phyloP scores from a whole-genome alignment of 2,329 filamentous ascomycete genomes.

The Colletotrichum navitas region DNA sequence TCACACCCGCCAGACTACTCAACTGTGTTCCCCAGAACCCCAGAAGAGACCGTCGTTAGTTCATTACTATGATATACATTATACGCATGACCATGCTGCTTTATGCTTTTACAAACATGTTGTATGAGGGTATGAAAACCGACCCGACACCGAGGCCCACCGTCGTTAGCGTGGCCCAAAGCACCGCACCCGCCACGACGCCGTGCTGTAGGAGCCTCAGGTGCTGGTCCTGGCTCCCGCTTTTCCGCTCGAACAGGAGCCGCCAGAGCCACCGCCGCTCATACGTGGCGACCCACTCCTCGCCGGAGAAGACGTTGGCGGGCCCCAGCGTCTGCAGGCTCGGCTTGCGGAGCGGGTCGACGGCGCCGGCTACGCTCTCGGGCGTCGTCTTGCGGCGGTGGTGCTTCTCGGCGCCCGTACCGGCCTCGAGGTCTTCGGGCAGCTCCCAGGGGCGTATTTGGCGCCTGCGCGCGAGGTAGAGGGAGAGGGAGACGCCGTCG shows the following conservation, averaged over 20 bases:
- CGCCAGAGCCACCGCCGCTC: conserved; percentile 40
- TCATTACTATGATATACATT: conserved; percentile 4
- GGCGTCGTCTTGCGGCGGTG: conserved; percentile 39
- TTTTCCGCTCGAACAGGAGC: conserved; percentile 45
- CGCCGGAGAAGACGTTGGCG: conserved; percentile 45
- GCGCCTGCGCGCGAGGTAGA: conserved; percentile 50
- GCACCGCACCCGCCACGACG: conserved; percentile 47
- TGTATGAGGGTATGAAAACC: conserved; percentile 43
- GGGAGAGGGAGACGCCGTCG: conserved; percentile 53
- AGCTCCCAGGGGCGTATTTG: conserved; percentile 56
- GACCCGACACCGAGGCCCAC: conserved; percentile 43
- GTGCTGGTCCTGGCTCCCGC: conserved; percentile 44
- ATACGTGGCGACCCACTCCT: conserved; percentile 46
- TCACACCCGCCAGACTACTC: background rate
- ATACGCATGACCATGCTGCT: background rate
- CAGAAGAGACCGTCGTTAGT: conserved; percentile 5
- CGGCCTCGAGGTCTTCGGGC: conserved; percentile 49
- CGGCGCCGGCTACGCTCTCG: conserved; percentile 38
- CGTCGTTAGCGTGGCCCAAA: conserved; percentile 47
- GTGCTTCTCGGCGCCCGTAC: conserved; percentile 44
- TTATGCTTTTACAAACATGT: conserved; percentile 22
- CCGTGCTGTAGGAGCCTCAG: conserved; percentile 48
- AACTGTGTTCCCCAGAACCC: background rate
- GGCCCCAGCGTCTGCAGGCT: conserved; percentile 46
- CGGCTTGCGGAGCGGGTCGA: conserved; percentile 44